Evolutionary conservation across 768 basidiomycete species (phyloP).

Genomic region (Grammothele lineata): DNA sequence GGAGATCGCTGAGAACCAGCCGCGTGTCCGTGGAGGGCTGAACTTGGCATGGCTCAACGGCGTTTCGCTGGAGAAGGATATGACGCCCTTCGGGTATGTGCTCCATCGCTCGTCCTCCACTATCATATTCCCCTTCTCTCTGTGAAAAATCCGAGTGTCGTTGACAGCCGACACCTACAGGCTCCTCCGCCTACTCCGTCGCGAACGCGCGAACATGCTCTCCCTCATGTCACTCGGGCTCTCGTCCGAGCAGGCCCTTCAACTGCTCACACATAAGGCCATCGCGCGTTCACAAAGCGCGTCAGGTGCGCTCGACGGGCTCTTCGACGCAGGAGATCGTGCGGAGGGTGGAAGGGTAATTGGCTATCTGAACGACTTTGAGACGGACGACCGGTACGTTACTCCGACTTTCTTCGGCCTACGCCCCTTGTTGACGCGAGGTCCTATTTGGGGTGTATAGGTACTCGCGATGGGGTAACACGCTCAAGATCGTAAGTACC

Average conservation of each 20-base stretch:
- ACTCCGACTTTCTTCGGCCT: too few relatives aligned
- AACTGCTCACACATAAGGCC: slow-evolving; percentile 62
- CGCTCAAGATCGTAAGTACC: slow-evolving; percentile 12
- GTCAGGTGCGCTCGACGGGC: slow-evolving; percentile 51
- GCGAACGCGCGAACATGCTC: slow-evolving; percentile 61
- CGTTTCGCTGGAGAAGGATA: slow-evolving; percentile 53
- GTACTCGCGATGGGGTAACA: slow-evolving; percentile 20
- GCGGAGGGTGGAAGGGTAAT: slow-evolving; percentile 71
- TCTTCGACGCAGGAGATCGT: slow-evolving; percentile 92
- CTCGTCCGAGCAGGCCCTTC: slow-evolving; percentile 58
- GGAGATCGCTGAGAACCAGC: slow-evolving; percentile 57
- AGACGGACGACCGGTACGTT: slow-evolving; percentile 68
- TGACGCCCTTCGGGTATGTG: slow-evolving; percentile 62
- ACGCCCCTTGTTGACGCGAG: background rate
- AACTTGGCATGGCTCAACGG: slow-evolving; percentile 84
- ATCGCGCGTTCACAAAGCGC: slow-evolving; percentile 51
- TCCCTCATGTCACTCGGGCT: slow-evolving; percentile 63
- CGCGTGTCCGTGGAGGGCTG: slow-evolving; percentile 46
- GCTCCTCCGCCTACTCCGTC: slow-evolving; percentile 65
- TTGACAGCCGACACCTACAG: slow-evolving; percentile 25
- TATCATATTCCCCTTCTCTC: background rate
- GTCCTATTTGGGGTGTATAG: slow-evolving; percentile 1
- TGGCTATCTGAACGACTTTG: slow-evolving; percentile 89
- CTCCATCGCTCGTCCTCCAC: too few relatives aligned
- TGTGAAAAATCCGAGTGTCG: background rate